Conservation (phyloP, 2,329 filamentous ascomycete genomes). For the Emericellopsis cladophorae region DNA sequence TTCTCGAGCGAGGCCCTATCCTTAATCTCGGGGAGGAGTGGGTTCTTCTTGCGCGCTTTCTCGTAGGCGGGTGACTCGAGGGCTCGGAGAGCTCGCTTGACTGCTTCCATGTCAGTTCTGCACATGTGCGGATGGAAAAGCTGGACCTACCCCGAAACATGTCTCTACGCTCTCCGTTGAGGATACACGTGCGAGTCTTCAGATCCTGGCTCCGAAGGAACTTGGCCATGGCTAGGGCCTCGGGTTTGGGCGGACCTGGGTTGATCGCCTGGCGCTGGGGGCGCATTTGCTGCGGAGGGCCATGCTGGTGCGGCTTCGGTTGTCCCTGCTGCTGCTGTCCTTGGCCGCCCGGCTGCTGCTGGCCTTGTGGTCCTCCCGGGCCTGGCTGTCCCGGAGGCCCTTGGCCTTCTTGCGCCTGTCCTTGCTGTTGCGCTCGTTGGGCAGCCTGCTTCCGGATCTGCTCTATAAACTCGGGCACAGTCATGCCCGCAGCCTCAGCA, state of each 20-base stretch:
- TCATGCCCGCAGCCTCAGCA: slow-evolving; percentile 73
- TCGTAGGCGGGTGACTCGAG: slow-evolving; percentile 81
- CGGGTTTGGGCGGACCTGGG: slow-evolving; percentile 74
- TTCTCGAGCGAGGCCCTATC: slow-evolving; percentile 86
- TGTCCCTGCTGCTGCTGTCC: slow-evolving; percentile 11
- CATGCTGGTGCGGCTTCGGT: slow-evolving; percentile 17
- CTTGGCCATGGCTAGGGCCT: slow-evolving; percentile 77
- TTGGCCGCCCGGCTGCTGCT: slow-evolving; percentile 16
- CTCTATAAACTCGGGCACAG: slow-evolving; percentile 72
- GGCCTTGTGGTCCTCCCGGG: slow-evolving; percentile 4
- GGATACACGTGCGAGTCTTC: slow-evolving; percentile 81
- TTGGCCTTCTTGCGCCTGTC: background rate
- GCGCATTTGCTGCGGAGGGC: slow-evolving; percentile 9
- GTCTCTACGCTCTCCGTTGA: slow-evolving; percentile 93
- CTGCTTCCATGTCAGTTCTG: slow-evolving; percentile 30
- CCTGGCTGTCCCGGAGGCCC: slow-evolving; percentile 9
- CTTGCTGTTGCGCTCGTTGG: slow-evolving; percentile 30
- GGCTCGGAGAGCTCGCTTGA: slow-evolving; percentile 89
- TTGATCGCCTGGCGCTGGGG: slow-evolving; percentile 54
- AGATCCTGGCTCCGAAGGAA: slow-evolving; percentile 76
- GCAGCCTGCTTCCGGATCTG: slow-evolving; percentile 47
- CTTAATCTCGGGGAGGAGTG: slow-evolving; percentile 74
- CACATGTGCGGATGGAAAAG: background rate
- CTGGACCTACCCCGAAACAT: slow-evolving; percentile 73
- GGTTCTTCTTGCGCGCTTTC: slow-evolving; percentile 82